Base-by-base conservation (phyloP, 2,329 filamentous ascomycete species). In the Tolypocladium amazonense region DNA sequence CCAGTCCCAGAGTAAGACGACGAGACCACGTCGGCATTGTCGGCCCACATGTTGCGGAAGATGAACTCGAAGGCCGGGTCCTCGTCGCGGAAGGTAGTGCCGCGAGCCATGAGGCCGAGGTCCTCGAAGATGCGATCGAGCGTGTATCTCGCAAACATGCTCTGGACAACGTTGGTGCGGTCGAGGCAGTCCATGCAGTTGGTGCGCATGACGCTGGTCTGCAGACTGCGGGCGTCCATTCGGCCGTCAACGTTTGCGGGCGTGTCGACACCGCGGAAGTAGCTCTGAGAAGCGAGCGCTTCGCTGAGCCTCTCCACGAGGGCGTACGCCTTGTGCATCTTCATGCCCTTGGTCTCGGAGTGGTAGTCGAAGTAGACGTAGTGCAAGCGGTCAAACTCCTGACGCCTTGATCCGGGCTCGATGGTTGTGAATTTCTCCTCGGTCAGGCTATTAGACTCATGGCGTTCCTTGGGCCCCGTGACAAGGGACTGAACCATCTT, bases 131-230 rank as follows among this genome's bases (percentile, higher is more conserved):
- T 94, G 64, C 92, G 88, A 62, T 92, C 92, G 47, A 99, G 79
- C 18, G 90, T 89, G 83, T 87, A 92, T 57, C 93, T 88, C 12
- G 90, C 94, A 61, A 99, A 84, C 89, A 97, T 96, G 73, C 91
- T 96, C 76, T 99, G 94, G 4, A 99, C 91, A 8, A 99, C 92
- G 68, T 99, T 99, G 58, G 94, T 99, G 58, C 94, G 89, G 74
- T 99, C 94, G 18, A 99, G 83, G 66, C 95, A 99, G 75, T 99
- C 94, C 94, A 99, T 99, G 77, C 94, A 99, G 73, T 99, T 99
- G 45, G 94, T 97, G 58, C 94, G 88, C 64, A 99, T 92, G 20
- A 97, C 92, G 62, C 90, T 92, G 1, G 86, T 90, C 79, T 99
- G 94, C 64, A 85, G 81, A 62, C 84, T 87, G 64, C 92, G 87